Base-by-base conservation (phyloP, 345 rosid species). In the Conringia planisiliqua region DNA sequence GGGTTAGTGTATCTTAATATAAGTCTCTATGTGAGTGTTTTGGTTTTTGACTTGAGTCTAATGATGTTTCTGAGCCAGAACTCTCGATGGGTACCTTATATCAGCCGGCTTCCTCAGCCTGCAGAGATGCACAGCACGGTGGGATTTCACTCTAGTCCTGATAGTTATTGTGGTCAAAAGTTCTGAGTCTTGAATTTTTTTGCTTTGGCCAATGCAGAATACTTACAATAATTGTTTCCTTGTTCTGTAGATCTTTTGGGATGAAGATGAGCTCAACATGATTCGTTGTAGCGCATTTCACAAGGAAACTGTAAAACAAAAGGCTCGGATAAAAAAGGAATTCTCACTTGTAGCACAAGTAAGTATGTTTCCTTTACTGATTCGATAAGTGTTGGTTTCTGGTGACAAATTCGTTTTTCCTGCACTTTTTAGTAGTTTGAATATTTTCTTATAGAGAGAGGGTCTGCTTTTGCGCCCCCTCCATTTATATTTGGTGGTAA, bases 21-120 rank as follows among this genome's bases (percentile, higher is more conserved):
- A 48, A 39, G 39, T n/a, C 60, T 70, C 22, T 3, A 30, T 69
- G 17, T 32, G 32, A 51, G 57, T 27, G 14, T 46, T 64, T 68
- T 61, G 46, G 47, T 26, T 70, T 17, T 77, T 47, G 27, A 57
- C 61, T 70, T 46, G 59, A 44, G 47, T 70, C 59, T 77, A 46
- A 50, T 30, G 16, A 50, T 78, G 50, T 12, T 70, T 48, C 30
- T 66, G 57, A 52, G 18, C 76, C 83, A 88, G 96, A 83, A 82
- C 64, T 91, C 91, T 18, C 85, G 81, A 50, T 91, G 96, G 98
- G 76, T 80, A 48, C 93, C 89, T 71, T 94, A 89, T 67, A 80
- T 89, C 17, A 77, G 84, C 64, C 73, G 89, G 56, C 94, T 91
- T 83, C 97, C 97, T 69, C 79, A 61, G 63, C 79, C 52, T 17